Conservation (phyloP, 2,329 filamentous ascomycete genomes). For the Cladosporium sp. region DNA sequence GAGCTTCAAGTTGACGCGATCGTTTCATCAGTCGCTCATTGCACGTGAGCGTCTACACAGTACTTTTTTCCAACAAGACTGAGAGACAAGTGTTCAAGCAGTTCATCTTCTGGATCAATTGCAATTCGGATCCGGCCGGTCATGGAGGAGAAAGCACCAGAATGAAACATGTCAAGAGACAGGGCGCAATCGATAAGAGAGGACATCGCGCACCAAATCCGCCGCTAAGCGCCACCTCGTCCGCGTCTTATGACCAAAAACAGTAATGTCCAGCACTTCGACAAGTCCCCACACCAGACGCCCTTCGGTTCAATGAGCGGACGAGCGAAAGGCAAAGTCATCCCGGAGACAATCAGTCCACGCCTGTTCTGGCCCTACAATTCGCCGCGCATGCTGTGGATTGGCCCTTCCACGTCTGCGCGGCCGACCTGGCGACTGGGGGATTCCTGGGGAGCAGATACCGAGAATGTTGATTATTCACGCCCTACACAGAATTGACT, state of each 20-base stretch:
- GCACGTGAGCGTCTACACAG: too few relatives aligned
- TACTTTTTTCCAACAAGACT: too few relatives aligned
- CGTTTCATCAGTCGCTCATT: too few relatives aligned
- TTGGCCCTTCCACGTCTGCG: too few relatives aligned
- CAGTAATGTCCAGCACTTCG: constrained; percentile 2
- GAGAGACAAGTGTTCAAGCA: too few relatives aligned
- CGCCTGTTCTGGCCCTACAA: constrained; percentile 1
- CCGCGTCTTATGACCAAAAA: constrained; percentile 1
- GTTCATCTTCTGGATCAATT: too few relatives aligned
- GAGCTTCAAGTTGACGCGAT: too few relatives aligned
- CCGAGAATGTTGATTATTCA: constrained; percentile 11
- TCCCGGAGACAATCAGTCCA: not conserved
- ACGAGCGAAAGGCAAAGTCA: constrained; percentile 8
- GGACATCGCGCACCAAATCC: not conserved
- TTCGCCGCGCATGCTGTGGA: not conserved
- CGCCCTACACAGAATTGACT: constrained; percentile 1
- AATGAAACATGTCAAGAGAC: too few relatives aligned
- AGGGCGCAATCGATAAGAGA: too few relatives aligned
- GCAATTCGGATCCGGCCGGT: too few relatives aligned
- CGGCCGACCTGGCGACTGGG: too few relatives aligned
- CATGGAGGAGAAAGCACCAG: too few relatives aligned
- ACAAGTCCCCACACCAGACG: not conserved
- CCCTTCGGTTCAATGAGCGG: not conserved
- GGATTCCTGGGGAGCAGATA: constrained; percentile 10
- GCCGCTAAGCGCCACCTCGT: constrained; percentile 6